Base-by-base conservation (phyloP, 495 filamentous ascomycete genomes). In the Penicillium goetzii region DNA sequence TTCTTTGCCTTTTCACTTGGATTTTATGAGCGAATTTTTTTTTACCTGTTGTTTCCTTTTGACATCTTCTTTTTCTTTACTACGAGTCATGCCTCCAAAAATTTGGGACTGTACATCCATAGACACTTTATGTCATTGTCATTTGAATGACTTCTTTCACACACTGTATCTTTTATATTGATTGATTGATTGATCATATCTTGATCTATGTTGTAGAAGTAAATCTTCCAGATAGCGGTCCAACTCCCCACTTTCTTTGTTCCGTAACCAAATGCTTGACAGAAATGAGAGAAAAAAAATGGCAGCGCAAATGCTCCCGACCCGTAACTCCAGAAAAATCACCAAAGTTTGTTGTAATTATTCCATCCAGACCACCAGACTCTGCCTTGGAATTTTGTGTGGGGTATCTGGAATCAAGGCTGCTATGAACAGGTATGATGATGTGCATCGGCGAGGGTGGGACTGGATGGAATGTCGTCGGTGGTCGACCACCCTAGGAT, bases 1-100 rank as follows among this genome's bases (percentile, higher is more conserved):
- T 59, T 54, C 40, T 58, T 63, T 51, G 51, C 32, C 32, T 62
- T 64, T 51, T 36, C 30, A 59, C 61, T 53, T 55, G 61, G 47
- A 59, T 65, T 71, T 72, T 63, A 63, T 69, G 56, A 73, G 73
- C 71, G 72, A 47, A 25, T 65, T 63, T 64, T 41, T 26, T 60
- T 56, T 51, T 59, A 19, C 19, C 3, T n/a, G n/a, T 26, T 26
- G 21, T n/a, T 43, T 41, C 6, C 60, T 45, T 43, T 50, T 58
- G 56, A 50, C 36, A 49, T 51, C 41, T 49, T 30, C 51, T 49
- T 43, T 61, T 50, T 62, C 23, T 38, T 58, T 60, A 60, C 58
- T 54, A 68, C 63, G 70, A 68, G 58, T 67, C 49, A 70, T 67
- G 70, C 56, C 62, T 64, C 36, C 54, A 51, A 62, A 63, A 67